These are phyloP conservation scores for Solanum bulbocastanum DNA, from an alignment of 257 asterid species.

Conservation along the genomic window DNA sequence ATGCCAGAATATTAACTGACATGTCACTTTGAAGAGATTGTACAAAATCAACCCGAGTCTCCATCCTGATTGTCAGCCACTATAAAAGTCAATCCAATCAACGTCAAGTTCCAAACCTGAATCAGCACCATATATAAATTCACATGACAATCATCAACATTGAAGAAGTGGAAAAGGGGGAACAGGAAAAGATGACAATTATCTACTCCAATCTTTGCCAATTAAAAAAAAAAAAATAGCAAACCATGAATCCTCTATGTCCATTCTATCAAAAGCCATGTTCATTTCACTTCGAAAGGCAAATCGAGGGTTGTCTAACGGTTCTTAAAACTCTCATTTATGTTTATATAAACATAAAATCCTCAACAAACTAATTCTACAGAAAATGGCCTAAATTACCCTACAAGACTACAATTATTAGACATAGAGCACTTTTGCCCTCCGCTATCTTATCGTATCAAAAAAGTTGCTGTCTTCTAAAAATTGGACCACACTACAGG, in stretches of 20 bases:
- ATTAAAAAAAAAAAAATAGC: neutral
- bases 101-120: neutral
- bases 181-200: neutral
- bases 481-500: neutral
- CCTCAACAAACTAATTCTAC: neutral
- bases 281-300: neutral
- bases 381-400: neutral
- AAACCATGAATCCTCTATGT: neutral
- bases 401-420: neutral
- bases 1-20: slow-evolving; percentile 8
- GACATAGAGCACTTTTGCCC: neutral
- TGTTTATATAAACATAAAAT: neutral
- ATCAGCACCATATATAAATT: neutral
- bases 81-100: neutral
- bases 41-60: slow-evolving; percentile 11
- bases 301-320: neutral
- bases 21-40: slow-evolving; percentile 9
- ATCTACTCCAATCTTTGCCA: neutral
- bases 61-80: slow-evolving; percentile 3
- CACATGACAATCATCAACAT: neutral
- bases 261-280: neutral
- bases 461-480: neutral
- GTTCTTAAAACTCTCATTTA: neutral
- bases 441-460: neutral
- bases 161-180: neutral